A percentile compares a stretch with the other conserved stretches of the same genome.
Conservation (phyloP, 2,329 filamentous ascomycete genomes). For the Scedosporium apiospermum region DNA sequence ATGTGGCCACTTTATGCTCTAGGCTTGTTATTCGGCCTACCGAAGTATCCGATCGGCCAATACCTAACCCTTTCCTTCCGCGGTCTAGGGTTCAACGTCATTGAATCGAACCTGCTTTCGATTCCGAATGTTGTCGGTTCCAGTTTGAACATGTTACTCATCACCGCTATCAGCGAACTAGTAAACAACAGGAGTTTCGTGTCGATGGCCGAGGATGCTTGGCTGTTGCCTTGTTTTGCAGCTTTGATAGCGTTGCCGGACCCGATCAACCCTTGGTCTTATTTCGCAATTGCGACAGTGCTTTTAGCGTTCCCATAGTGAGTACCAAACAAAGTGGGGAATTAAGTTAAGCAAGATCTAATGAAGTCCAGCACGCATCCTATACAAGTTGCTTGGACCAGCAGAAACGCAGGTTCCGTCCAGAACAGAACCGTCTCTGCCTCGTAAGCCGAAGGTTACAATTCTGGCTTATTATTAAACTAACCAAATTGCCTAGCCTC, state of each 20-base stretch:
- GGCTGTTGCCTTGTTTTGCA: conserved; percentile 44
- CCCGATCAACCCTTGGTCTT: conserved; percentile 31
- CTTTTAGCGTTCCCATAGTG: conserved; percentile 42
- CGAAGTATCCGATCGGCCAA: conserved; percentile 31
- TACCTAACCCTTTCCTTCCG: conserved; percentile 44
- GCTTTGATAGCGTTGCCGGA: conserved; percentile 32
- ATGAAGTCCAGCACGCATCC: conserved; percentile 30
- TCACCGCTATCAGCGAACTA: conserved; percentile 41
- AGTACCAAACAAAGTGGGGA: conserved; percentile 17
- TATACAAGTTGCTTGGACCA: conserved; percentile 49
- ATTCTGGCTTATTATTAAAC: neutral
- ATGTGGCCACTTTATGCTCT: conserved; percentile 43
- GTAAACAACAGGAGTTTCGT: conserved; percentile 39
- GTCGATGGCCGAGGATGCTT: conserved; percentile 37
- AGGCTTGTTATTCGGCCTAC: conserved; percentile 36
- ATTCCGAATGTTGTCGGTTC: conserved; percentile 38
- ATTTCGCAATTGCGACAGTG: conserved; percentile 38
- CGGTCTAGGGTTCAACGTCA: conserved; percentile 37
- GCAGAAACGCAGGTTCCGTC: conserved; percentile 47
- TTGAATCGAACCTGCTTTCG: conserved; percentile 43
- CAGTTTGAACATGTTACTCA: conserved; percentile 37
- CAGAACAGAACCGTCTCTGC: conserved; percentile 44
- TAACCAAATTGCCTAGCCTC: conserved; percentile 28
- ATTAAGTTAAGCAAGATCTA: neutral
- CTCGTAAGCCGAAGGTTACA: conserved; percentile 15